Base-by-base conservation (phyloP, 2,329 filamentous ascomycete species). In the Colletotrichum liriopes region DNA sequence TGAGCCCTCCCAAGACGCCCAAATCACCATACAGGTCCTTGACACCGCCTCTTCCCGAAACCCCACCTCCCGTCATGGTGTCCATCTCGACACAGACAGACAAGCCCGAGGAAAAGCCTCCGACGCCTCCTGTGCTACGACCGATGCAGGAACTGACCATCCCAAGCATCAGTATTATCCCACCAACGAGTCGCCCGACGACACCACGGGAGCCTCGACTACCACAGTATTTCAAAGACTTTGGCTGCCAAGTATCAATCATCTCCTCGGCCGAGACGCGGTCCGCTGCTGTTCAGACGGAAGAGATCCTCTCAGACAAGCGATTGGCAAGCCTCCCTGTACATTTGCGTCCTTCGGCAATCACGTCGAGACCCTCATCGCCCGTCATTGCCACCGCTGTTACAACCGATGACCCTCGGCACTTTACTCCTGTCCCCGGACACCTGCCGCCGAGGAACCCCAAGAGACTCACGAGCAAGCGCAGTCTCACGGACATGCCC, bases 121-220 rank as follows among this genome's bases (percentile, higher is more conserved):
- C 64, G 26, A 47, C 52, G 29, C 58, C 54, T 14, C 79, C 77
- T 4, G n/a, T 49, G 7, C 6, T 45, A 43, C 60, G 32, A 43
- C 67, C 67, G 3, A 39, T 61, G 11, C 78, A 75, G 32, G 83
- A 85, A 75, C 82, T 90, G 71, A 78, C 86, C 5, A 93, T 98
- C 73, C 96, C 96, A 0, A 93, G 92, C 77, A 99, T 99, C 79
- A 93, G 94, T 67, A 94, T 99, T 63, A 93, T 97, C 76, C 96
- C 96, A 41, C 96, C 96, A 0, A 91, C 88, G 3, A 97, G 94
- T 67, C 90, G 93, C 59, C 95, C 96, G n/a, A 86, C 92, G 5
- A 95, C 94, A 2, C 94, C 94, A 2, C 89, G 89, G 59, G 90
- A 92, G 75, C 91, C 92, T 63, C 87, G 91, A 7, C 89, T 97